Evolutionary conservation across 1,284 basidiomycete species (phyloP), one percentile per base, ranked within the genome.

Genomic region (Cryptococcus sp.): DNA sequence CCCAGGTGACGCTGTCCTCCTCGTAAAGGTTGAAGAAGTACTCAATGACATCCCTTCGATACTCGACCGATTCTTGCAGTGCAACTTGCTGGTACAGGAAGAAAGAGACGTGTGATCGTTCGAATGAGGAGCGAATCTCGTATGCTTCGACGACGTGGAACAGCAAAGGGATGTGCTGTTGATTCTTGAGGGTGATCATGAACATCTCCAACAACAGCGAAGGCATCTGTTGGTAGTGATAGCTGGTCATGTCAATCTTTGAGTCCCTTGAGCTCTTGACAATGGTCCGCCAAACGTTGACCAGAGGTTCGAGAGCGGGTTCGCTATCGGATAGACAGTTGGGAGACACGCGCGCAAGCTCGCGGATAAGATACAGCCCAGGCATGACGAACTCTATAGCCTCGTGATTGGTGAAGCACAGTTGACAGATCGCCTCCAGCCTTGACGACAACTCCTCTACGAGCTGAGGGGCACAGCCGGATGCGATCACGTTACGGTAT

Each of bases 31-130:
- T 84, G 60, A 96, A 81, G 79, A 97, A 99, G 60, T 90, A 87
- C 72, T 87, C 83, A 50, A 99, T 81, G 55, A 98, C 82, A 62
- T 90, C 90, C 45, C 90, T 86, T 55, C 89, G 89, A 80, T 92
- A 92, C 35, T 72, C 87, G 70, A 70, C 71, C 35, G 78, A 75
- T 31, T 80, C 79, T 60, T 80, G 79, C 40, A 82, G 72, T 5
- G 93, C 90, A 39, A 96, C 88, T 66, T 92, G 89, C 35, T 85
- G 82, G 74, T 95, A 95, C 19, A 99, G 84, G 81, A 98, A 98
- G 61, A 89, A 87, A 0, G 90, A 88, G n/a, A 90, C 82, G 51
- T 83, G 84, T 27, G 91, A 86, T 44, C 91, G 82, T 72, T 99
- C 93, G 73, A 94, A 86, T 3, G 90, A 87, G 15, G 90, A 83